Conservation (phyloP, 2,329 filamentous ascomycete species). For the Penicillium janthinellum region DNA sequence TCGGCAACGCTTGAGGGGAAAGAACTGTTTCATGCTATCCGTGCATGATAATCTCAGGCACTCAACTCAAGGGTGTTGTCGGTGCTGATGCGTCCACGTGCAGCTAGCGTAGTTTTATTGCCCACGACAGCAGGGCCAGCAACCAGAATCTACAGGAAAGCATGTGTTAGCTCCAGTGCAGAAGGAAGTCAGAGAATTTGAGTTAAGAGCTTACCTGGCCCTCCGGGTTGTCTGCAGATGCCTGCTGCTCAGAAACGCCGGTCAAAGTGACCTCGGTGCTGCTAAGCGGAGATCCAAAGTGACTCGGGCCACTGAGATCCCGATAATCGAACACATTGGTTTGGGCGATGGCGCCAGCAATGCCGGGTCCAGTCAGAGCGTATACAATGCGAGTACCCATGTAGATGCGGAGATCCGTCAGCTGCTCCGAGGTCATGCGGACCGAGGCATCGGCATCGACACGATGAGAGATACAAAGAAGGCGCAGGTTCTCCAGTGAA, state of each 20-base stretch:
- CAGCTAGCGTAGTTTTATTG: slow-evolving; percentile 64
- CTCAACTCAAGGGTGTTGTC: slow-evolving; percentile 70
- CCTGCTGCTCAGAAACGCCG: slow-evolving; percentile 37
- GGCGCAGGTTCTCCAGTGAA: slow-evolving; percentile 68
- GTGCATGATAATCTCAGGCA: slow-evolving; percentile 9
- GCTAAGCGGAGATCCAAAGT: slow-evolving; percentile 82
- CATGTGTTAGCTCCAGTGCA: slow-evolving; percentile 8
- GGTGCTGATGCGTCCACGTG: slow-evolving; percentile 65
- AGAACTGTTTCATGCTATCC: not conserved
- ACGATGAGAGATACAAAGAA: slow-evolving; percentile 78
- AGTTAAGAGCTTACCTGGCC: slow-evolving; percentile 61
- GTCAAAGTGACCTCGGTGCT: slow-evolving; percentile 74
- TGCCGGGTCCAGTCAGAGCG: slow-evolving; percentile 75
- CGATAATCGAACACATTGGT: slow-evolving; percentile 88
- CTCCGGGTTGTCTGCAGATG: slow-evolving; percentile 45
- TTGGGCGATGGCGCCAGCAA: slow-evolving; percentile 89
- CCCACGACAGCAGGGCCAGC: slow-evolving; percentile 73
- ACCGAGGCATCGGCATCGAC: slow-evolving; percentile 62
- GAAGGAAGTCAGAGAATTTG: not conserved
- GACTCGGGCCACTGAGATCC: slow-evolving; percentile 51
- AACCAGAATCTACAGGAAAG: slow-evolving; percentile 62
- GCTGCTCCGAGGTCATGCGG: slow-evolving; percentile 65
- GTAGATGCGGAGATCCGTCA: slow-evolving; percentile 81
- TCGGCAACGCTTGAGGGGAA: not conserved
- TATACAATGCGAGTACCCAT: slow-evolving; percentile 80